phyloP scores from a whole-genome alignment of 2,329 filamentous ascomycete species.

The Colletotrichum coccodes region DNA sequence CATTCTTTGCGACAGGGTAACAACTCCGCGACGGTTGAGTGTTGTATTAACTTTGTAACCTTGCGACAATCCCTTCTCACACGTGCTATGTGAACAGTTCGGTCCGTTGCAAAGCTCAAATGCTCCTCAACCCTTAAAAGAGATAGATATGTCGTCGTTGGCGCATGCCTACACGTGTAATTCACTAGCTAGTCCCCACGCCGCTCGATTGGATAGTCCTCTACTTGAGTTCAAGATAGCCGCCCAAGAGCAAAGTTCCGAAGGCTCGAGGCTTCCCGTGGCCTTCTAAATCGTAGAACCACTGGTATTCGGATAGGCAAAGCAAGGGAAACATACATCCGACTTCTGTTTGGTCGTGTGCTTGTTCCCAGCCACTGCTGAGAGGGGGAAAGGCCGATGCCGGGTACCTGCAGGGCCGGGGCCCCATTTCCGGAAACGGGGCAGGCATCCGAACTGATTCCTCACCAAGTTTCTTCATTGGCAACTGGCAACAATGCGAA shows the following conservation, averaged over 20 bases:
- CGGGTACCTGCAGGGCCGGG: conserved; percentile 26
- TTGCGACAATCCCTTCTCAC: too few relatives aligned
- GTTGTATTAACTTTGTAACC: too few relatives aligned
- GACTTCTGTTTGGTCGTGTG: background rate
- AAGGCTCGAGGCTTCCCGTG: background rate
- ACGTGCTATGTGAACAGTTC: too few relatives aligned
- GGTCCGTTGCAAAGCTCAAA: too few relatives aligned
- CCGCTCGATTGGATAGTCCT: background rate
- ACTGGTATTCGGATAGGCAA: too few relatives aligned
- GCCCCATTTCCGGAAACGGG: conserved; percentile 23
- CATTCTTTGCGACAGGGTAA: background rate
- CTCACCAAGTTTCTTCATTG: background rate
- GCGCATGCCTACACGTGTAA: too few relatives aligned
- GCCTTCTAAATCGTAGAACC: too few relatives aligned
- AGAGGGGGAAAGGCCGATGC: conserved; percentile 22
- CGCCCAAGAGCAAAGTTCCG: background rate
- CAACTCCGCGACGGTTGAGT: background rate
- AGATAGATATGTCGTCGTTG: background rate
- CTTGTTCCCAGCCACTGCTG: conserved; percentile 2
- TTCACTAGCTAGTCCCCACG: too few relatives aligned
- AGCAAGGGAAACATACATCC: background rate
- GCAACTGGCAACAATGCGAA: background rate
- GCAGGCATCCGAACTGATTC: background rate
- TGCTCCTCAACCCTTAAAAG: too few relatives aligned
- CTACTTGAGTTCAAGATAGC: background rate